These are phyloP conservation scores for Trichoderma guizhouense DNA, from an alignment of 2,329 filamentous ascomycete genomes.

Conservation along the genomic window DNA sequence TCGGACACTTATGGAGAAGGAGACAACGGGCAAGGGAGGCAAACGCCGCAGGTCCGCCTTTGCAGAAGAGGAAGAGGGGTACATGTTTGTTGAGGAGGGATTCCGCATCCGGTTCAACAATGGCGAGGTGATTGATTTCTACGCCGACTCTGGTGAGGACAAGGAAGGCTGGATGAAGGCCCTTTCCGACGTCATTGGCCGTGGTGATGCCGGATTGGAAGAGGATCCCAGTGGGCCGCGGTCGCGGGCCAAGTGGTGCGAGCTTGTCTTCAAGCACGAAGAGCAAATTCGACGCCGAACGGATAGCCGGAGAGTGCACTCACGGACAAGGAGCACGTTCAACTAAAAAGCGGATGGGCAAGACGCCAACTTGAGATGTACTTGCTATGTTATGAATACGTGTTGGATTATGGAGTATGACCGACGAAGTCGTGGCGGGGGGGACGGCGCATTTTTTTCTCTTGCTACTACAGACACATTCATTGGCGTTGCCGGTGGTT, in stretches of 20 bases:
- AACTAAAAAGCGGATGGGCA: conserved; percentile 33
- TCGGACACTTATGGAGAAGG: conserved; percentile 75
- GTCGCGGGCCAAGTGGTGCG: conserved; percentile 61
- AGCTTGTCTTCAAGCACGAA: conserved; percentile 62
- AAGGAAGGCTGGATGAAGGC: conserved; percentile 96
- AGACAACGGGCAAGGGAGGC: conserved; percentile 71
- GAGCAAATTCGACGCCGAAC: conserved; percentile 55
- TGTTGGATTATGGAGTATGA: conserved; percentile 20
- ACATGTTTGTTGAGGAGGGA: conserved; percentile 99
- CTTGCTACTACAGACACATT: conserved; percentile 18
- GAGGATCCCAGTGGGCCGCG: conserved; percentile 43
- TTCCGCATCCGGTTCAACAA: conserved; percentile 99
- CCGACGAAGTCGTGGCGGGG: conserved; percentile 1
- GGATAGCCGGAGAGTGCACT: conserved; percentile 51
- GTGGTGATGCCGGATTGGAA: conserved; percentile 47
- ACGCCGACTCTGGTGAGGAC: conserved; percentile 80
- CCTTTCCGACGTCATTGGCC: conserved; percentile 67
- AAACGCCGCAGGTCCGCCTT: conserved; percentile 90
- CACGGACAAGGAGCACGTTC: conserved; percentile 57
- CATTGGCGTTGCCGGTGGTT: conserved; percentile 20
- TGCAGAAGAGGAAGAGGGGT: conserved; percentile 96
- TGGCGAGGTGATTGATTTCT: conserved; percentile 97
- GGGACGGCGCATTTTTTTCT: conserved; percentile 13
- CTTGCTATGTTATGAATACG: conserved; percentile 17
- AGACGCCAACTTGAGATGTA: conserved; percentile 8